A percentile compares a stretch with the other conserved stretches of the same genome.
These are phyloP conservation scores for Solanum pinnatisectum DNA, from an alignment of 257 asterid genomes.

Conservation along the genomic window DNA sequence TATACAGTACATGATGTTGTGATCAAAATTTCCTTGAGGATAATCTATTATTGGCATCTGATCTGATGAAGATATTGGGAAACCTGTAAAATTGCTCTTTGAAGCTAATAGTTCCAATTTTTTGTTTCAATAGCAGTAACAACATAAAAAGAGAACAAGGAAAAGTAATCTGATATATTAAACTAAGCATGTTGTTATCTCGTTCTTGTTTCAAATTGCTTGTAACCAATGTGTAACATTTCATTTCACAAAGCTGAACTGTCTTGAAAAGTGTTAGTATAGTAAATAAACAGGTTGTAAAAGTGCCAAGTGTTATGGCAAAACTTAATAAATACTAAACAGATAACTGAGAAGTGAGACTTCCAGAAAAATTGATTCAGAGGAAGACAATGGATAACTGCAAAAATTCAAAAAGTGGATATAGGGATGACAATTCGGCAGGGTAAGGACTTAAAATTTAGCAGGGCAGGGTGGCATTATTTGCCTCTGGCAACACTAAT, in stretches of 20 bases:
- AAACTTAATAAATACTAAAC: neutral
- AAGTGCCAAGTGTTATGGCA: neutral
- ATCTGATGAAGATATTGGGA: too few relatives aligned
- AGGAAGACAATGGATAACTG: neutral
- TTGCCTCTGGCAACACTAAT: neutral
- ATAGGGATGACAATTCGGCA: neutral
- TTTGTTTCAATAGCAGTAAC: neutral
- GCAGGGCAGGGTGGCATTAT: neutral
- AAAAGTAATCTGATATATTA: neutral
- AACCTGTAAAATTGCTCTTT: neutral
- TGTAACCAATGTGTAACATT: neutral
- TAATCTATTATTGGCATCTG: too few relatives aligned
- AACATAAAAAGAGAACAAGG: neutral
- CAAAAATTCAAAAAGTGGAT: neutral
- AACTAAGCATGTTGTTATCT: neutral
- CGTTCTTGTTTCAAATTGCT: neutral
- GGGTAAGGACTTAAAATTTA: neutral
- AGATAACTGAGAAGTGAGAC: neutral
- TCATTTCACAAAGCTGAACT: neutral
- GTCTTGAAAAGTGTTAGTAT: neutral
- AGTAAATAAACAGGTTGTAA: neutral
- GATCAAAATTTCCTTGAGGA: neutral
- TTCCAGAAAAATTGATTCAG: neutral
- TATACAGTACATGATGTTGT: neutral
- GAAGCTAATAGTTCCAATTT: neutral